Evolutionary conservation across 129 eudicot genomes (phyloP), one percentile per base, ranked within the genome.

Genomic region (Flaveria robusta): DNA sequence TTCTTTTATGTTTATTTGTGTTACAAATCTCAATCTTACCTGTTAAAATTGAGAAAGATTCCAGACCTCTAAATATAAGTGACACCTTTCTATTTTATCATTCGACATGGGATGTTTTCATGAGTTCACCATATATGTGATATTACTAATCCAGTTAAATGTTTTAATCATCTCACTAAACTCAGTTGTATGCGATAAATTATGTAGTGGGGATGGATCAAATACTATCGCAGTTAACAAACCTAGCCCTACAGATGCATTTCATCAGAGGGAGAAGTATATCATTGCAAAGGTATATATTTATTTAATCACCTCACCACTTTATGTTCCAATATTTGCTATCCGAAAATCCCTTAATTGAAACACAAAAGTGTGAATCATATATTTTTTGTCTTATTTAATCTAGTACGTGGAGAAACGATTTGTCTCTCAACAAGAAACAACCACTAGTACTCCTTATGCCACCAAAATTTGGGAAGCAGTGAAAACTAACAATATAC

Each of bases 381-480:
- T 66, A 4, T 34, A 4, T 34, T n/a, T 66, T 14, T 66, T 62
- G 50, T 50, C 76, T 83, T 20, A 14, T 46, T 20, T 70, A 16
- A 31, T 79, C 59, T 85, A 95, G 99, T 95, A 95, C 69, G 92
- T 77, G 37, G 86, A 88, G 67, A 95, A 91, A 78, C 80, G 76
- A 60, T 78, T 95, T 41, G 82, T 95, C 59, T 77, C 64, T 67
- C 82, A 69, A 82, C 87, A 86, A 77, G 82, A 81, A 75, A 70
- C 76, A n/a, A 39, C 39, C 14, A 65, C 83, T 5, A 70, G 76
- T 54, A 42, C 62, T 72, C 68, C 87, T 7, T 51, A 41, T 29
- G 85, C 91, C 62, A 73, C 85, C 46, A 72, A 84, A 66, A 82
- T 91, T 71, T 95, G 99, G 99, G 96, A 81, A 85, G 96, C 99